Conservation (phyloP, 192 early-diverging fungal species). For the Podila minutissima region DNA sequence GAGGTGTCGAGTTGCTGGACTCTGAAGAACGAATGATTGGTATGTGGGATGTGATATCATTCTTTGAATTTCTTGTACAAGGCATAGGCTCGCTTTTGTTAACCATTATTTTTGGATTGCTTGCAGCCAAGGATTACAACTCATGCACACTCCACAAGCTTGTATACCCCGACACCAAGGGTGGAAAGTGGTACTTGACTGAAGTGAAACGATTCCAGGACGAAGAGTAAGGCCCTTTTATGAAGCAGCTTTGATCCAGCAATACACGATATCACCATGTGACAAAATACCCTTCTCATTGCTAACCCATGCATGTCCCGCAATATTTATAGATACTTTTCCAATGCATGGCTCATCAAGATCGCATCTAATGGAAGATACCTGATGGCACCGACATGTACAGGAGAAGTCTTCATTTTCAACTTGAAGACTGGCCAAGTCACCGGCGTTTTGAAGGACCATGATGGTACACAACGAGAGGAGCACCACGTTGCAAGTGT, state of each 20-base stretch:
- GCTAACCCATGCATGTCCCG: neutral
- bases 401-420: conserved; percentile 89
- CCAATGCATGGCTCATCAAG: conserved; percentile 97
- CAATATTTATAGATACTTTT: conserved; percentile 66
- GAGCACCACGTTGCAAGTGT: neutral
- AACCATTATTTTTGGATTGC: neutral
- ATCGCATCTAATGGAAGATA: conserved; percentile 89
- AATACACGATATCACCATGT: too few species aligned
- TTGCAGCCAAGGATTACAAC: conserved; percentile 82
- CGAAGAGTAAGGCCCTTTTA: conserved; percentile 67
- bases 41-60: conserved; percentile 40
- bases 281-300: neutral
- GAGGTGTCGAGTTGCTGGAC: conserved; percentile 93
- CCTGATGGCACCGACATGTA: conserved; percentile 88
- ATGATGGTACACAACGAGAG: conserved; percentile 66
- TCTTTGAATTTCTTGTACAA: neutral
- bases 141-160: conserved; percentile 88
- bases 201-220: conserved; percentile 82
- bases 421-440: conserved; percentile 81
- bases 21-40: conserved; percentile 78
- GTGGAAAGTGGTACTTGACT: conserved; percentile 77
- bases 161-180: conserved; percentile 80
- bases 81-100: too few species aligned
- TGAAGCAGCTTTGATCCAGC: too few species aligned
- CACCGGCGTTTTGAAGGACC: conserved; percentile 83